Base-by-base conservation (phyloP, 768 basidiomycete species). In the Austroboletus eburneus region DNA sequence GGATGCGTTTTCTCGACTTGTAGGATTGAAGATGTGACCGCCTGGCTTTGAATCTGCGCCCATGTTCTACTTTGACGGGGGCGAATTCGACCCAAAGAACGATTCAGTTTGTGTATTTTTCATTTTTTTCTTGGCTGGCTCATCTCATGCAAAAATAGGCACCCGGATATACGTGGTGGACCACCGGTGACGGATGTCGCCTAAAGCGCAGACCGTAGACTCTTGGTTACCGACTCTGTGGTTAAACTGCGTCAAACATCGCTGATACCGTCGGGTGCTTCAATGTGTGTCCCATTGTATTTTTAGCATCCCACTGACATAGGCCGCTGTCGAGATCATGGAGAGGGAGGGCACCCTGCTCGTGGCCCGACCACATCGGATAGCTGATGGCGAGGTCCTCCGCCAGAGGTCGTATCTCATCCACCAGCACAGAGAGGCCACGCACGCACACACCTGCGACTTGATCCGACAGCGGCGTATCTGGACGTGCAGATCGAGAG, bases 311-410 rank as follows among this genome's bases (percentile, higher is more conserved):
- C 33, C 13, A 9, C 16, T 5, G 17, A 35, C 12, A 39, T 65
- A 80, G 59, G 78, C 76, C 4, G 75, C 77, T 0, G 66, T 72
- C 0, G 78, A 81, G 9, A 75, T 81, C 36, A 76, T 82, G 78
- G 80, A 82, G 58, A 76, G 76, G 44, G 75, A 78, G 49, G 79
- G 80, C 0, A 71, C 70, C 0, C 56, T 65, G 0, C 64, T 76
- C 12, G 73, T 66, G 0, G 80, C 81, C 52, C 63, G 80, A 39
- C 81, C 81, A 7, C 57, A 57, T 1, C 71, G 63, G 32, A 73
- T 83, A 24, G 69, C 79, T 1, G 79, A 75, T 0, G 76, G 76
- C 0, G 78, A 81, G 35, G 69, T 76, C 0, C 61, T 80, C 0
- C 76, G 73, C 0, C 74, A 74, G 2, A 78, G 74, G 0, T 73